A percentile compares a stretch with the other conserved stretches of the same genome.
Evolutionary conservation across 139 green algal genomes (phyloP).

Genomic region (Yamagishiella unicocca): DNA sequence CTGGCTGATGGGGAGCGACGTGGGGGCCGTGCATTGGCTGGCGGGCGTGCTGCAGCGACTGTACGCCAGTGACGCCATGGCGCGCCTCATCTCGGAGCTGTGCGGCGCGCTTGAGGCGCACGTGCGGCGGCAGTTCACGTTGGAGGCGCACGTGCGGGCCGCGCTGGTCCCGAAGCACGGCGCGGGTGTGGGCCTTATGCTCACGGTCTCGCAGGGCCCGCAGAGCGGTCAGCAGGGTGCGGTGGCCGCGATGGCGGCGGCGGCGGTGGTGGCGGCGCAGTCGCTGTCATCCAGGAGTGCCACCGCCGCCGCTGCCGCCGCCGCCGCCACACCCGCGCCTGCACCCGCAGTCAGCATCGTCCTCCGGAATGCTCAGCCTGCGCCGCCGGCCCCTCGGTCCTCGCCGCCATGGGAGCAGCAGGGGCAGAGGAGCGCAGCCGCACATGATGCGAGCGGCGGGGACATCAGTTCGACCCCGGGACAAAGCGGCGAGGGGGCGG

Average conservation of each 20-base stretch:
- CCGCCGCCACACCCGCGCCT: no score
- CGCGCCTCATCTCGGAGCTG: background rate
- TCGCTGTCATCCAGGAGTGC: no score
- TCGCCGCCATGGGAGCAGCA: no score
- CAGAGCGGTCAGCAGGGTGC: background rate
- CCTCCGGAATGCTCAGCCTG: no score
- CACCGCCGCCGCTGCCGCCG: no score
- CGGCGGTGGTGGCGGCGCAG: no score
- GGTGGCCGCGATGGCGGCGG: background rate
- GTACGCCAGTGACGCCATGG: background rate
- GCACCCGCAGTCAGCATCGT: no score
- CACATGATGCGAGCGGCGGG: no score
- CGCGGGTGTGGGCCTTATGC: background rate
- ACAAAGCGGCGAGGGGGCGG: no score
- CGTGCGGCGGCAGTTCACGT: background rate
- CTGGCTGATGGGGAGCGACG: background rate
- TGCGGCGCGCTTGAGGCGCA: background rate
- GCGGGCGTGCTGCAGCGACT: background rate
- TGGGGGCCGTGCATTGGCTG: background rate
- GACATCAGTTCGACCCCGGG: no score
- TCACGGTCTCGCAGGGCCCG: background rate
- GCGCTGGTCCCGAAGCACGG: background rate
- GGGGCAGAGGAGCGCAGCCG: no score
- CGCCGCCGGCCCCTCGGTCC: no score
- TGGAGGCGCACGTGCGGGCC: background rate